A percentile compares a stretch with the other conserved stretches of the same genome.
phyloP scores from a whole-genome alignment of 352 stramenopile genomes.

The Thraustotheca clavata region DNA sequence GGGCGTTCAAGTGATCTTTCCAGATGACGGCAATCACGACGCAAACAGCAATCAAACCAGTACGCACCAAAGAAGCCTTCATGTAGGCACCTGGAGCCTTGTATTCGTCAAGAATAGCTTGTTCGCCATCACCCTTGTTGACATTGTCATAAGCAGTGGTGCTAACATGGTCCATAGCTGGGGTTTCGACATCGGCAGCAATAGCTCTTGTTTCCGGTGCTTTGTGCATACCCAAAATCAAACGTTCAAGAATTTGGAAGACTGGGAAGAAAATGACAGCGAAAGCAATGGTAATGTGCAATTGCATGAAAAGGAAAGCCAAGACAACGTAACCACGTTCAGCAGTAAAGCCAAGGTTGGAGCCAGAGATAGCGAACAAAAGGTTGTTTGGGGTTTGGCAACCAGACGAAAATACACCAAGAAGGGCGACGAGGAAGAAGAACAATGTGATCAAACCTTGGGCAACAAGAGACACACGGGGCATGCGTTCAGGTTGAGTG shows the following conservation, averaged over 20 bases:
- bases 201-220: background rate
- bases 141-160: background rate
- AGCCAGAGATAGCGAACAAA: slow-evolving; percentile 57
- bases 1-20: slow-evolving; percentile 26
- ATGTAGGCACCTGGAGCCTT: background rate
- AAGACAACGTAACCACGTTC: slow-evolving; percentile 38
- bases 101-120: slow-evolving; percentile 5
- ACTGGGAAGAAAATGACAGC: slow-evolving; percentile 49
- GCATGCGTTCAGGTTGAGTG: slow-evolving; percentile 21
- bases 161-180: background rate
- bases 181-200: background rate
- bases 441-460: slow-evolving; percentile 21
- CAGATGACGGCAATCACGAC: slow-evolving; percentile 41
- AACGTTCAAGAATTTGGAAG: slow-evolving; percentile 52
- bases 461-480: slow-evolving; percentile 18
- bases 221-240: slow-evolving; percentile 53
- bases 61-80: slow-evolving; percentile 14
- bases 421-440: slow-evolving; percentile 33
- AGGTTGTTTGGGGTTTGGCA: slow-evolving; percentile 33
- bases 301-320: slow-evolving; percentile 45
- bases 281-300: slow-evolving; percentile 48
- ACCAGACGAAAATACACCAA: slow-evolving; percentile 34
- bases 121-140: background rate
- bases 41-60: slow-evolving; percentile 32
- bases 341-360: slow-evolving; percentile 35